Percentiles rank a stretch among this genome's conserved stretches.
Conservation (phyloP, 352 stramenopile genomes). For the Phytophthora macrochlamydospora region DNA sequence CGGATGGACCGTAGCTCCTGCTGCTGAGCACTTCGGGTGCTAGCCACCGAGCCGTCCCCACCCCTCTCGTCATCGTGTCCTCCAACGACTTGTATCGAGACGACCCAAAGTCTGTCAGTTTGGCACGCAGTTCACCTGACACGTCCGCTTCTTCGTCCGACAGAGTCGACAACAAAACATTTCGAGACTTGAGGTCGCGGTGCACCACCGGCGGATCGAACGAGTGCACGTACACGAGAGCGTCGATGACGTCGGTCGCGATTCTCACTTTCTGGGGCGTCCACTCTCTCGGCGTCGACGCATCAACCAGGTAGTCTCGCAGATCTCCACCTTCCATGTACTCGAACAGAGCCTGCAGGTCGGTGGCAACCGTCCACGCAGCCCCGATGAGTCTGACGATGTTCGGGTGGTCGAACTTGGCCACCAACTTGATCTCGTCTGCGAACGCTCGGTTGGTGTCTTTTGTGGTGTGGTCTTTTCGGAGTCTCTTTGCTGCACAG, state of each 20-base stretch:
- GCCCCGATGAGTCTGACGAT: conserved; percentile 45
- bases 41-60: conserved; percentile 66
- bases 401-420: conserved; percentile 39
- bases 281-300: conserved; percentile 21
- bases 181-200: conserved; percentile 43
- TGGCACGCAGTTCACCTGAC: conserved; percentile 24
- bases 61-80: conserved; percentile 41
- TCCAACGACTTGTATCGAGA: conserved; percentile 27
- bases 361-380: conserved; percentile 49
- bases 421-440: conserved; percentile 37
- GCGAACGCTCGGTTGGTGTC: conserved; percentile 24
- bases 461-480: conserved; percentile 16
- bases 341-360: conserved; percentile 54
- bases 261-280: conserved; percentile 35
- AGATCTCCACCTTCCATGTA: conserved; percentile 25
- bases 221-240: conserved; percentile 51
- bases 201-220: conserved; percentile 35
- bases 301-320: conserved; percentile 32
- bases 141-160: not conserved
- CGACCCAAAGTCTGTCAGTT: conserved; percentile 41
- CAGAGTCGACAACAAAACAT: conserved; percentile 19
- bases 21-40: conserved; percentile 47
- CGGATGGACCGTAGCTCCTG: conserved; percentile 33
- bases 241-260: conserved; percentile 41
- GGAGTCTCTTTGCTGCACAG: conserved; percentile 31